Percentiles rank a stretch among this genome's conserved stretches.
Evolutionary conservation across 169 alveolate genomes (phyloP).

Genomic region (Plasmodium fragile): DNA sequence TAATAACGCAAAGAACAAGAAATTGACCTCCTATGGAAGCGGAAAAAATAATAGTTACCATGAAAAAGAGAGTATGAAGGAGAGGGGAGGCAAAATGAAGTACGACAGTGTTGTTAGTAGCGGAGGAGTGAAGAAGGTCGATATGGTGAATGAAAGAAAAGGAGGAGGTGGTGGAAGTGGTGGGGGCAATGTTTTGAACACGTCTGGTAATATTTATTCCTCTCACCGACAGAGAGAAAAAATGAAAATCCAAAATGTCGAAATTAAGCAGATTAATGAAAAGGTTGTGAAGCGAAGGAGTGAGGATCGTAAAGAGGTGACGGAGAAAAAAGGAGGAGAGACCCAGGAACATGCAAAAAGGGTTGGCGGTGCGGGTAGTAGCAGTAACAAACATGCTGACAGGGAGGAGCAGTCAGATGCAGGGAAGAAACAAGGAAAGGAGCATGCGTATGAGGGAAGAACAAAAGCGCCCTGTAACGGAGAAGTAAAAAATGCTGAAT

Average conservation of each 20-base stretch:
- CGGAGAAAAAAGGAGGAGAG: not conserved
- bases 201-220: not conserved
- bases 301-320: not conserved
- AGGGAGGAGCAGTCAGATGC: not conserved
- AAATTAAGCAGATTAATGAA: slow-evolving; percentile 52
- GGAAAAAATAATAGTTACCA: not conserved
- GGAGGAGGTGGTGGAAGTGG: not conserved
- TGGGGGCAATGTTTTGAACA: not conserved
- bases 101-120: not conserved
- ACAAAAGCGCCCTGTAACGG: not conserved
- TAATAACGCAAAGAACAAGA: not conserved
- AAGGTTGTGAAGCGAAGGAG: slow-evolving; percentile 24
- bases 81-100: not conserved
- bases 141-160: not conserved
- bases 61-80: not conserved
- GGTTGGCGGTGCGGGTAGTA: not conserved
- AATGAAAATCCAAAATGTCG: slow-evolving; percentile 73
- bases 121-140: not conserved
- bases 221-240: slow-evolving; percentile 72
- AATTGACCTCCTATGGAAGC: not conserved
- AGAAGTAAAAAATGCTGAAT: not conserved
- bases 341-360: not conserved
- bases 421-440: not conserved
- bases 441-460: not conserved
- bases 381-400: not conserved